These are phyloP conservation scores for Neonectria neomacrospora DNA, from an alignment of 2,329 filamentous ascomycete genomes.

Conservation along the genomic window DNA sequence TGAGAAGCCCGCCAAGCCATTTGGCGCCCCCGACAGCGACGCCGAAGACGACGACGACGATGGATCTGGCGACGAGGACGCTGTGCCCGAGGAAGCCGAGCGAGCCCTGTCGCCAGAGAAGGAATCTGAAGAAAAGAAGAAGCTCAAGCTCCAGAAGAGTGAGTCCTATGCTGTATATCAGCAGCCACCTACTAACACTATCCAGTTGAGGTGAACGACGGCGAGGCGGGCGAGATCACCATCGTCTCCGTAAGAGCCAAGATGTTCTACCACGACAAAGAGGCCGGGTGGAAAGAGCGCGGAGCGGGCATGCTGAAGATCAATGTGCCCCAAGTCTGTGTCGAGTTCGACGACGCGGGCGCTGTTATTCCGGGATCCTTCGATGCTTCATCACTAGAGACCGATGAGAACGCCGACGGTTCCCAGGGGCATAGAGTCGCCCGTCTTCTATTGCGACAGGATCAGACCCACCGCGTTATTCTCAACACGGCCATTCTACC, in stretches of 20 bases:
- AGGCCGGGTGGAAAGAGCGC: conserved; percentile 87
- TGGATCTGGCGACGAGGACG: conserved; percentile 54
- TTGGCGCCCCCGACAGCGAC: conserved; percentile 79
- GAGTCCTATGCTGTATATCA: conserved; percentile 47
- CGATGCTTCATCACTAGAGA: conserved; percentile 63
- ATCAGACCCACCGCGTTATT: conserved; percentile 87
- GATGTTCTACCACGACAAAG: conserved; percentile 81
- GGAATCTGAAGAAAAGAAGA: conserved; percentile 72
- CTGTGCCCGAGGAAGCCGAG: conserved; percentile 59
- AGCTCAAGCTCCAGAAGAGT: conserved; percentile 76
- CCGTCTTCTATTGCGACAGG: conserved; percentile 89
- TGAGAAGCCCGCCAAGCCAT: conserved; percentile 74
- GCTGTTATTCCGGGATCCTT: conserved; percentile 63
- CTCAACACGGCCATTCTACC: conserved; percentile 86
- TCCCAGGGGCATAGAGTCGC: conserved; percentile 60
- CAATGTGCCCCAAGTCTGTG: conserved; percentile 73
- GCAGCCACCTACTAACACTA: conserved; percentile 41
- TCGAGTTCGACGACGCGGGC: conserved; percentile 65
- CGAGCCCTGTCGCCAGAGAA: conserved; percentile 60
- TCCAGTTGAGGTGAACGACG: conserved; percentile 79
- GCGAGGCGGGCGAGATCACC: conserved; percentile 84
- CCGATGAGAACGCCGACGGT: conserved; percentile 52
- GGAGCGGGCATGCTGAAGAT: conserved; percentile 86
- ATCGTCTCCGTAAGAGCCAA: conserved; percentile 82
- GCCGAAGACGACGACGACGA: conserved; percentile 61